Base-by-base conservation (phyloP, 2,329 filamentous ascomycete genomes). In the Fusarium sp. region DNA sequence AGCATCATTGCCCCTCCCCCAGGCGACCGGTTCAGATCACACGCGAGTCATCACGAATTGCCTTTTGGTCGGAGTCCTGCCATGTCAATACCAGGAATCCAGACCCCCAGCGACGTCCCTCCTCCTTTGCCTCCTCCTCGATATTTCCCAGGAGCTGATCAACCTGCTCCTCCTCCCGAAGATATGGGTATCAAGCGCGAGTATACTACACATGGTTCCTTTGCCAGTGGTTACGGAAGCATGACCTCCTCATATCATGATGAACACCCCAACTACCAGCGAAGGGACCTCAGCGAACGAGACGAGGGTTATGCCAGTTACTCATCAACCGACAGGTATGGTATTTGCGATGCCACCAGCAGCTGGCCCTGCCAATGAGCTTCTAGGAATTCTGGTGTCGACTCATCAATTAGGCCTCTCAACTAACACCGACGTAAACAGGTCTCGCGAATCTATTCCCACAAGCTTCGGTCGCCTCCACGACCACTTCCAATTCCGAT, bases 401-500 rank as follows among this genome's bases (percentile, higher is more conserved):
- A 57, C 33, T 57, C 13, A 22, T 52, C 29, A 22, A 43, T 68
- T 52, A 62, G 50, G 24, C 6, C 48, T 48, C n/a, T 20, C 52
- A 20, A 68, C 69, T 76, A 78, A 80, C 68, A 67, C 63, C 58
- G 20, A 39, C 39, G 48, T 64, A 45, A 37, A 70, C 64, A 80
- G 86, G 60, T 85, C 85, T 20, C 84, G 85, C 74, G 84, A 86
- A 60, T 85, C 85, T 6, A 69, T 82, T 20, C 72, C 65, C 20
- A 69, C 83, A 39, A 82, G 83, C n/a, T 87, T 89, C 59, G 87
- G 88, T 65, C 82, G 87, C 64, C 85, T 86, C 69, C 87, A 89
- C 74, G 86, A 84, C 73, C 86, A 84, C 43, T 88, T 85, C 66
- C 83, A 87, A 66, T 87, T 88, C 71, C 83, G 83, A 57, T 83